These are phyloP conservation scores for Bombardia bombarda DNA, from an alignment of 495 filamentous ascomycete species.

Conservation along the genomic window DNA sequence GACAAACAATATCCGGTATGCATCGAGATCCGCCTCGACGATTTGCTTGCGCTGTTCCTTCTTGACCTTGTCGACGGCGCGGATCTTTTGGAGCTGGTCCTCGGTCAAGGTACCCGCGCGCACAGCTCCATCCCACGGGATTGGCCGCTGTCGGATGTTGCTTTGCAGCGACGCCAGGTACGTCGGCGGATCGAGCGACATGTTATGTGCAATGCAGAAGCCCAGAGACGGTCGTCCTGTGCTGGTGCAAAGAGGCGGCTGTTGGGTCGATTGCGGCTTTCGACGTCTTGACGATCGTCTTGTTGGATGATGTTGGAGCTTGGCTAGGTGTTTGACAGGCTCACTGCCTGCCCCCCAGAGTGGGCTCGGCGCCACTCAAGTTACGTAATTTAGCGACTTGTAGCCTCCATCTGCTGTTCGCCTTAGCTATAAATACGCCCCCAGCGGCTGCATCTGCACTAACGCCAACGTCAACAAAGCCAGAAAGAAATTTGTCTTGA, in stretches of 20 bases:
- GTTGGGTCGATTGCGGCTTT: neutral
- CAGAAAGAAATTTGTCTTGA: too few species aligned
- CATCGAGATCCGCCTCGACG: slow-evolving; percentile 68
- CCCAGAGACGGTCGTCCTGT: neutral
- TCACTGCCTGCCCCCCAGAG: too few species aligned
- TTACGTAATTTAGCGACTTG: too few species aligned
- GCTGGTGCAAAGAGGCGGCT: neutral
- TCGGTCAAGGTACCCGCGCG: slow-evolving; percentile 91
- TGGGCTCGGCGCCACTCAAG: too few species aligned
- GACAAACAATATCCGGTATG: slow-evolving; percentile 71
- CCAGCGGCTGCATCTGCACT: too few species aligned
- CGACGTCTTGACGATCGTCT: neutral
- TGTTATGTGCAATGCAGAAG: slow-evolving; percentile 6
- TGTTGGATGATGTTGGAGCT: neutral
- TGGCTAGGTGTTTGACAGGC: too few species aligned
- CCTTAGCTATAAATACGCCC: too few species aligned
- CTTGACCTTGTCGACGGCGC: slow-evolving; percentile 92
- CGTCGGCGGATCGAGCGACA: slow-evolving; percentile 81
- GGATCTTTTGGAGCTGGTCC: slow-evolving; percentile 89
- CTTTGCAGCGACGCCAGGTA: slow-evolving; percentile 88
- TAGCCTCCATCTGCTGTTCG: too few species aligned
- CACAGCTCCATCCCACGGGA: slow-evolving; percentile 97
- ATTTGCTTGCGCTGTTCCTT: slow-evolving; percentile 70
- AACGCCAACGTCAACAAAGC: too few species aligned
- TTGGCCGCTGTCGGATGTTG: slow-evolving; percentile 88